Evolutionary conservation across 306 rosid species (phyloP).

Genomic region (Cicer bijugum): DNA sequence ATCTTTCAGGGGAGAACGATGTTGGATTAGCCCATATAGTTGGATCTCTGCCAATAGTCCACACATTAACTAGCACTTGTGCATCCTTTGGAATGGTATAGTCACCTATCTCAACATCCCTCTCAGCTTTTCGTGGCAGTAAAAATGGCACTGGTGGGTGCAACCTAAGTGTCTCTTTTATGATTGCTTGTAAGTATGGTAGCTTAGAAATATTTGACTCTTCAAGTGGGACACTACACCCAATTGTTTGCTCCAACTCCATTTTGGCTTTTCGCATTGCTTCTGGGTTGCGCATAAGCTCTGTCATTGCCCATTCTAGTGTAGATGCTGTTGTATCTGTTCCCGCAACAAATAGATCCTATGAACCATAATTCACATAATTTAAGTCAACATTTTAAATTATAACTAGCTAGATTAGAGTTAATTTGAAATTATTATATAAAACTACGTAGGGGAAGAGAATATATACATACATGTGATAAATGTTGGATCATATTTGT

Average conservation of each 20-base stretch:
- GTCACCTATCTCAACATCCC: slow-evolving; percentile 29
- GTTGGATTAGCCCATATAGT: slow-evolving; percentile 34
- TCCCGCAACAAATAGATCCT: slow-evolving; percentile 45
- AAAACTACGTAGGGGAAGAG: neutral
- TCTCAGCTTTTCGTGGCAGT: slow-evolving; percentile 42
- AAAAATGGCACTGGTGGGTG: slow-evolving; percentile 41
- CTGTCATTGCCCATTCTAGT: slow-evolving; percentile 45
- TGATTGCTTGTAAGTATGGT: slow-evolving; percentile 32
- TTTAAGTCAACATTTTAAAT: neutral
- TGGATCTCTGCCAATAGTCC: slow-evolving; percentile 42
- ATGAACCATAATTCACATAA: neutral
- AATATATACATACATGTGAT: slow-evolving; percentile 31
- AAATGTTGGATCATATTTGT: slow-evolving; percentile 40
- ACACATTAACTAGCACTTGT: slow-evolving; percentile 35
- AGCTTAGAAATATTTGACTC: slow-evolving; percentile 23
- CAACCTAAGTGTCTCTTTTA: slow-evolving; percentile 38
- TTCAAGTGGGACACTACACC: slow-evolving; percentile 14
- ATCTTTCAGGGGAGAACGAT: slow-evolving; percentile 39
- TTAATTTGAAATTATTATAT: neutral
- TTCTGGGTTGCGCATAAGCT: slow-evolving; percentile 24
- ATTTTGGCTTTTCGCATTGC: slow-evolving; percentile 19
- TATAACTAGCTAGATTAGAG: neutral
- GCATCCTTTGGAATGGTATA: slow-evolving; percentile 43
- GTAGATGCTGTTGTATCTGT: slow-evolving; percentile 41
- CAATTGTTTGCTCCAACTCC: slow-evolving; percentile 22